Evolutionary conservation across 306 rosid genomes (phyloP).

Genomic region (Castanea mollissima): DNA sequence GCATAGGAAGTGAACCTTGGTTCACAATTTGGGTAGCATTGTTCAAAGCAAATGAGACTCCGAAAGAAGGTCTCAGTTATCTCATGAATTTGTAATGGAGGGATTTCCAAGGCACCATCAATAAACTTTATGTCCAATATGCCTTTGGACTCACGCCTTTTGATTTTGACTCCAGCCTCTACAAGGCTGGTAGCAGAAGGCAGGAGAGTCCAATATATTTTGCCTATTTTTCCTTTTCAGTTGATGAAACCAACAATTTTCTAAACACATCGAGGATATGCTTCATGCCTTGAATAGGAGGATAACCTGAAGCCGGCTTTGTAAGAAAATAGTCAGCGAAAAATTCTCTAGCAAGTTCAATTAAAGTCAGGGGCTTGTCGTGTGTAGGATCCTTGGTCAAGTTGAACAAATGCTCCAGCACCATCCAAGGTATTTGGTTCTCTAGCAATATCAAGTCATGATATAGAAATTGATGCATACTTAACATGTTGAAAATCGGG

Average conservation of each 20-base stretch:
- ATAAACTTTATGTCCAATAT: slow-evolving; percentile 5
- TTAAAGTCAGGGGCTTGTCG: not conserved
- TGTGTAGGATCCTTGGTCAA: not conserved
- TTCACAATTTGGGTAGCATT: not conserved
- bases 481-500: not conserved
- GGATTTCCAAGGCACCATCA: not conserved
- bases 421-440: slow-evolving; percentile 35
- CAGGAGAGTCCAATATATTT: not conserved
- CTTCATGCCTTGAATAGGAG: not conserved
- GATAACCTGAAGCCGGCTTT: not conserved
- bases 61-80: slow-evolving; percentile 1
- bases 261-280: slow-evolving; percentile 21
- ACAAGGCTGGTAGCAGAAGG: not conserved
- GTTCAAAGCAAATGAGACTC: slow-evolving; percentile 17
- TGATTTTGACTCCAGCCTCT: slow-evolving; percentile 9
- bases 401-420: not conserved
- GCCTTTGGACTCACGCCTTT: not conserved
- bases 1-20: slow-evolving; percentile 21
- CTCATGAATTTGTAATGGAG: slow-evolving; percentile 12
- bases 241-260: not conserved
- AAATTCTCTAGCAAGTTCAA: not conserved
- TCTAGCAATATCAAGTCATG: slow-evolving; percentile 25
- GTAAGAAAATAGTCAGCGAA: not conserved
- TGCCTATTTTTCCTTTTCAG: not conserved
- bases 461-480: not conserved